Conservation (phyloP, 768 basidiomycete genomes). For the Macrolepiota fuliginosa region DNA sequence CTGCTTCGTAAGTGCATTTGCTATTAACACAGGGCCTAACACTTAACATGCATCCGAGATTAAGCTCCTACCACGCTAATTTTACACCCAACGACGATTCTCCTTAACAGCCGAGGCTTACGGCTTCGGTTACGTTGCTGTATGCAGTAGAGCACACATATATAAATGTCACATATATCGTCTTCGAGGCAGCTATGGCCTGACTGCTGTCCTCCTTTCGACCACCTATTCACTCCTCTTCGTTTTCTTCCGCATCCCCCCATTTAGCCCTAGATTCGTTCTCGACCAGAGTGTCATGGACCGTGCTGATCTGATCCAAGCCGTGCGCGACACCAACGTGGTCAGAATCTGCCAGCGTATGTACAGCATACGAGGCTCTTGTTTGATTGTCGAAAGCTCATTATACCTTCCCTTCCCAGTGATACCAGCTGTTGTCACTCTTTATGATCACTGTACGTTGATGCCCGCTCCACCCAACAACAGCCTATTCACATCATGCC, state of each 20-base stretch:
- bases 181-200: neutral
- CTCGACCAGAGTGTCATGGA: neutral
- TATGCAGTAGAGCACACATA: neutral
- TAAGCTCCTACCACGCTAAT: neutral
- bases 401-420: conserved; percentile 9
- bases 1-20: neutral
- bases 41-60: neutral
- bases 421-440: conserved; percentile 18
- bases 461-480: neutral
- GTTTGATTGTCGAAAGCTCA: neutral
- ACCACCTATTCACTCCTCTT: neutral
- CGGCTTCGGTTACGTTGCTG: neutral
- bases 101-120: conserved; percentile 1
- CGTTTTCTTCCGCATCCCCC: neutral
- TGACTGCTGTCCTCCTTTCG: neutral
- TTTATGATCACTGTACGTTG: conserved; percentile 2
- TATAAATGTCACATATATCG: neutral
- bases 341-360: conserved; percentile 22
- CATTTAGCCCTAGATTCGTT: neutral
- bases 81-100: neutral
- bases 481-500: neutral
- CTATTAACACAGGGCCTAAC: neutral
- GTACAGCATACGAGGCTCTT: neutral
- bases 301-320: neutral
- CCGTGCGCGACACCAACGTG: conserved; percentile 13